Percentiles rank a stretch among this genome's conserved stretches.
These are phyloP conservation scores for Funneliformis mosseae DNA, from an alignment of 192 early-diverging fungal genomes.

Conservation along the genomic window DNA sequence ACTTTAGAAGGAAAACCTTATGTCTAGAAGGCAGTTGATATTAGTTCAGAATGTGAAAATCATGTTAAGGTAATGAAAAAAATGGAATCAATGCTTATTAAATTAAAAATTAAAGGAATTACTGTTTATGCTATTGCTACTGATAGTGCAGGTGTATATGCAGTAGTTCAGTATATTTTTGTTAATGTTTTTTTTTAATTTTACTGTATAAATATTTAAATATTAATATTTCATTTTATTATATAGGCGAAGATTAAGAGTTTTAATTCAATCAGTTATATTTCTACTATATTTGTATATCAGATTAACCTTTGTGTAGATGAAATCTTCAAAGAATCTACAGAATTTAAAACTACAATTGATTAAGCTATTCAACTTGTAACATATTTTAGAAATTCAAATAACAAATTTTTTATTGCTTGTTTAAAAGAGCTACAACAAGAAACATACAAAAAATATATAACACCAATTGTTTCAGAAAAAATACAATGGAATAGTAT, in stretches of 20 bases:
- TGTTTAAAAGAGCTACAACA: background rate
- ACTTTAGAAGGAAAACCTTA: background rate
- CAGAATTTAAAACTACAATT: background rate
- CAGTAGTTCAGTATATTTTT: background rate
- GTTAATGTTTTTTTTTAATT: background rate
- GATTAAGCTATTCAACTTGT: background rate
- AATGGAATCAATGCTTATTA: background rate
- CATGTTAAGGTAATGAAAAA: background rate
- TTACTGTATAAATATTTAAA: slow-evolving; percentile 1
- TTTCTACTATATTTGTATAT: slow-evolving; percentile 15
- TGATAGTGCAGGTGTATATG: slow-evolving; percentile 5
- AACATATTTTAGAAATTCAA: slow-evolving; percentile 18
- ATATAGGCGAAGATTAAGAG: slow-evolving; percentile 10
- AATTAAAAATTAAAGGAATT: background rate
- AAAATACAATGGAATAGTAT: background rate
- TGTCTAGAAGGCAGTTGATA: background rate
- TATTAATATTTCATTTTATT: background rate
- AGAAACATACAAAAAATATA: background rate
- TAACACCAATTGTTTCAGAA: background rate
- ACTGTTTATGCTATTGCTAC: slow-evolving; percentile 1
- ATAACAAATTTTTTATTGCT: slow-evolving; percentile 9
- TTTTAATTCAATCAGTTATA: background rate
- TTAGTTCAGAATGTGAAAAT: background rate
- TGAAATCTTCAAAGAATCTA: background rate
- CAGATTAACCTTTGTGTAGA: too few relatives aligned